phyloP scores from a whole-genome alignment of 2,329 filamentous ascomycete genomes.

The Orbilia quercus region DNA sequence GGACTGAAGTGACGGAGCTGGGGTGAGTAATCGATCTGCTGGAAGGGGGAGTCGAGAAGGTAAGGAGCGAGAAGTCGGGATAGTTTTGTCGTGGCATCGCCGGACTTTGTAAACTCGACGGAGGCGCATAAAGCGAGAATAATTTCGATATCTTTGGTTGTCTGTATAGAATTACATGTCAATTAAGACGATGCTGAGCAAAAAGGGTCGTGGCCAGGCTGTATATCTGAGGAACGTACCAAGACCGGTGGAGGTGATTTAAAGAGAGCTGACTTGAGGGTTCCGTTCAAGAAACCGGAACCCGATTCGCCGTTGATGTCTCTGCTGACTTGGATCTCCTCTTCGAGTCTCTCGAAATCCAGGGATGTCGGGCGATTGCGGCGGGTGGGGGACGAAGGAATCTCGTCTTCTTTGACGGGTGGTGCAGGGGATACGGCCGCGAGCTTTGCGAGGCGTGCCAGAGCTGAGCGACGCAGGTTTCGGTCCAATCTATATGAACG shows the following conservation, averaged over 20 bases:
- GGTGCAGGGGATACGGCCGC: constrained; percentile 49
- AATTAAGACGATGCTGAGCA: background rate
- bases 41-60: constrained; percentile 83
- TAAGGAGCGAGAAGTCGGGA: constrained; percentile 84
- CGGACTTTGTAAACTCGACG: constrained; percentile 77
- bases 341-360: constrained; percentile 48
- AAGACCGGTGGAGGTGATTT: constrained; percentile 28
- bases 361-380: constrained; percentile 29
- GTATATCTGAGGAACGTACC: constrained; percentile 18
- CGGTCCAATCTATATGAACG: constrained; percentile 29
- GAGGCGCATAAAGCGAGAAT: constrained; percentile 91
- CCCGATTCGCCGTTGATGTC: constrained; percentile 12
- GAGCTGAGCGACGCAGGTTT: constrained; percentile 49
- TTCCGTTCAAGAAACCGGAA: constrained; percentile 35
- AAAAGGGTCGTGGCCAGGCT: background rate
- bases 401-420: constrained; percentile 23
- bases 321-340: constrained; percentile 31
- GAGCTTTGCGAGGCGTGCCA: constrained; percentile 49
- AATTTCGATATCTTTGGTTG: constrained; percentile 89
- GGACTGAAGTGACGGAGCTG: constrained; percentile 85
- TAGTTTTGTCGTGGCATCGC: constrained; percentile 80
- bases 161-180: constrained; percentile 66
- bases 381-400: constrained; percentile 48
- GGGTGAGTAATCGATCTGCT: constrained; percentile 81
- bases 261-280: constrained; percentile 17